phyloP scores from a whole-genome alignment of 305 asterid species.

The Striga hermonthica region DNA sequence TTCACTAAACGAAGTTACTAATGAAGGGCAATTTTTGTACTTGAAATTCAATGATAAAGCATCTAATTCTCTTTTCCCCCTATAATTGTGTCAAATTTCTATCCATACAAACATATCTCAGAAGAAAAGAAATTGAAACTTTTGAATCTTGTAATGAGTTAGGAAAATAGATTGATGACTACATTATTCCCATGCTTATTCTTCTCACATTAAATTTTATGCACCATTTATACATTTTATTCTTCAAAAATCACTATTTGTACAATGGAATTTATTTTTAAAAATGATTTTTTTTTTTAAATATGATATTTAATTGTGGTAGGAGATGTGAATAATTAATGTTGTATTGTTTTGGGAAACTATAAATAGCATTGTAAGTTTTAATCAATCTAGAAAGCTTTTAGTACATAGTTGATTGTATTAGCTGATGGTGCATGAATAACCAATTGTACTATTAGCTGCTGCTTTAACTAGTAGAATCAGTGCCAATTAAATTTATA shows the following conservation, averaged over 20 bases:
- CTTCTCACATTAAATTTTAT: constrained; percentile 3
- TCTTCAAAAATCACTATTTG: background rate
- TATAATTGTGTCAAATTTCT: constrained; percentile 19
- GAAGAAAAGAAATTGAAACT: constrained; percentile 35
- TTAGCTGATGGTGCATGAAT: constrained; percentile 14
- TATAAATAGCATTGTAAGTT: too few relatives aligned
- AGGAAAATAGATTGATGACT: constrained; percentile 27
- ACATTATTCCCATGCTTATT: constrained; percentile 17
- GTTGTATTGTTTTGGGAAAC: constrained; percentile 11
- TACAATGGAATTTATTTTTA: constrained; percentile 2
- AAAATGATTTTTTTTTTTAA: background rate
- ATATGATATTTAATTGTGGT: too few relatives aligned
- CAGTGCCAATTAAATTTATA: too few relatives aligned
- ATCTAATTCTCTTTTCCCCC: constrained; percentile 38
- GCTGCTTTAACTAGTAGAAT: too few relatives aligned
- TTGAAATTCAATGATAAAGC: constrained; percentile 30
- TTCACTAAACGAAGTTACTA: too few relatives aligned
- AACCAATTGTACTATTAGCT: constrained; percentile 37
- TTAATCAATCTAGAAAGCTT: background rate
- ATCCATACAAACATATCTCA: constrained; percentile 16
- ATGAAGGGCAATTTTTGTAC: too few relatives aligned
- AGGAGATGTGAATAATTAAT: background rate
- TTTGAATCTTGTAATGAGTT: constrained; percentile 39
- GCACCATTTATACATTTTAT: background rate
- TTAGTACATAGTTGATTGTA: background rate